Evolutionary conservation across 768 basidiomycete species (phyloP), one percentile per base, ranked within the genome.

Genomic region (Flagelloscypha sp.): DNA sequence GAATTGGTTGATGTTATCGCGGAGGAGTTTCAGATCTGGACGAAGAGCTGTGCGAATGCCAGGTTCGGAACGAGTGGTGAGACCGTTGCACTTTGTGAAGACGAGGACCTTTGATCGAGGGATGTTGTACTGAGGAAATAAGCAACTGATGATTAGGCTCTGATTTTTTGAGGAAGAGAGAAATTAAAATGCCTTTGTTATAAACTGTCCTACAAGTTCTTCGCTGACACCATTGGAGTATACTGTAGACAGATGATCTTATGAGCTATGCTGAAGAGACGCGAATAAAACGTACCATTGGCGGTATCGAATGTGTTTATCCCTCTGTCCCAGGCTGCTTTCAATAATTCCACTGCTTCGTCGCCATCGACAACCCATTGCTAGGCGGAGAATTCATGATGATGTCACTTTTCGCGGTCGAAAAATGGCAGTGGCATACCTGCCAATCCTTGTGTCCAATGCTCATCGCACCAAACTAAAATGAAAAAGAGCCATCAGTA

Each of bases 201-300:
- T 45, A 16, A 58, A 62, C 38, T 57, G 56, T 11, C 42, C 62
- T 6, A 63, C 31, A 27, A 67, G 27, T 7, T 50, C 44, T 37
- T 68, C 65, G 0, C 60, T 63, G 30, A 54, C 50, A 13, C 58
- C 59, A 22, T 54, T 50, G n/a, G 54, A 55, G 27, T 63, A 63
- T n/a, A n/a, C n/a, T n/a, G n/a, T n/a, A n/a, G n/a, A n/a, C n/a
- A n/a, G 33, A 8, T 42, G 30, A 6, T 42, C 45, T 66, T 9
- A 52, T 42, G 19, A 63, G 54, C 51, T 52, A 66, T 3, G 11
- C 33, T 35, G 24, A 43, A 37, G 38, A 37, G 54, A 30, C n/a
- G n/a, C n/a, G n/a, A n/a, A n/a, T n/a, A n/a, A n/a, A n/a, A 19
- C 30, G 3, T n/a, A 32, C 30, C 37, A 23, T 40, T 36, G 17